Evolutionary conservation across 805 yeast genomes (phyloP), one percentile per base, ranked within the genome.

Genomic region (Yarrowia sp.): DNA sequence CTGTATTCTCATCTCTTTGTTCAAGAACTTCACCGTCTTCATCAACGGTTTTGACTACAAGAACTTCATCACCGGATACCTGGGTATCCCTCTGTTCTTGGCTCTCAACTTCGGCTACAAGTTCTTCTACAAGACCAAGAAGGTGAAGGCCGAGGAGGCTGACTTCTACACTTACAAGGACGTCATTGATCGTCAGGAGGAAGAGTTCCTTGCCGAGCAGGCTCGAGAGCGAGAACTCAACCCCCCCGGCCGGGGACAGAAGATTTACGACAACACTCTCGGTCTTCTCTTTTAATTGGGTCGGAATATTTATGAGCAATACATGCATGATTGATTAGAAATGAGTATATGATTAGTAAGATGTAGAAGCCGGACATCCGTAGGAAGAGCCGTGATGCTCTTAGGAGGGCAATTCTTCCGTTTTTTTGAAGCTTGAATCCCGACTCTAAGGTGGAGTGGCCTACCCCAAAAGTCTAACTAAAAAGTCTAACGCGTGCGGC

Each of bases 1-100:
- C 70, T 86, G 90, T 76, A 68, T 78, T 65, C 67, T 89, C 65
- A 80, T 90, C 69, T 82, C 87, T 10, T 72, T 90, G 56, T 84
- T 87, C 75, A 90, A 90, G 78, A 88, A 88, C 72, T 89, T 88
- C 76, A 86, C 91, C 0, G 92, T 86, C 2, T 90, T 90, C 80
- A 79, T 90, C 71, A 86, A 86, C 63, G 70, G 46, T 79, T 76
- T 89, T 75, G 83, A 84, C 70, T 87, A 86, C 78, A 85, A 86
- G 76, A 81, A 81, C 19, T 90, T 90, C 74, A 87, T 90, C 74
- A 88, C 94, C 40, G 92, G 93, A 53, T 89, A 90, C 78, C 87
- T 90, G 73, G 90, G 90, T 38, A 82, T 89, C 58, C 91, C 91
- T 42, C 86, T 88, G 12, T 89, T 82, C 72, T 46, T 87, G 42